phyloP scores from a whole-genome alignment of 2,329 filamentous ascomycete species.

The Torrubiellomyces zombiae region DNA sequence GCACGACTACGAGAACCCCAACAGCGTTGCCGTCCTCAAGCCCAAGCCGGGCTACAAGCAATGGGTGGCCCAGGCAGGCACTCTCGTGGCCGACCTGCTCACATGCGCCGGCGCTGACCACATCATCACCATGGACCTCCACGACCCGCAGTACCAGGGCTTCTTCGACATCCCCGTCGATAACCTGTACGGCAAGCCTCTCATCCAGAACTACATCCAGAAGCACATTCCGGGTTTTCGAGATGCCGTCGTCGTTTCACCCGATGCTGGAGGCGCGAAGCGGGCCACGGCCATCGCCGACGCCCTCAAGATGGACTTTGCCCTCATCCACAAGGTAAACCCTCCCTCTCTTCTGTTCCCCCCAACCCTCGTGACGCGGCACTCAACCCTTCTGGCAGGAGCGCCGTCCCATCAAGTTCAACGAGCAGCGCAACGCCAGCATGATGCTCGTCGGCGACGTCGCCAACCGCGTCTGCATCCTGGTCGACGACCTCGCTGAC shows the following conservation, averaged over 20 bases:
- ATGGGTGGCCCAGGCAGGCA: constrained; percentile 96
- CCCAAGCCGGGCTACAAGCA: constrained; percentile 91
- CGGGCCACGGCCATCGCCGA: constrained; percentile 91
- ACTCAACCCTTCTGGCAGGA: constrained; percentile 39
- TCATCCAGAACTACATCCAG: constrained; percentile 56
- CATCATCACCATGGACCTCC: constrained; percentile 93
- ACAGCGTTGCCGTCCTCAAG: constrained; percentile 42
- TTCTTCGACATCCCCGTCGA: constrained; percentile 99
- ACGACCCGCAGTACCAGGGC: constrained; percentile 92
- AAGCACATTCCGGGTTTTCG: constrained; percentile 71
- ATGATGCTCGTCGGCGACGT: constrained; percentile 95
- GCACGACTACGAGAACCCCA: constrained; percentile 47
- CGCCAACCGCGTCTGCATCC: constrained; percentile 62
- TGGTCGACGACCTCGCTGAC: constrained; percentile 88
- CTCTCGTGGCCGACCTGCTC: constrained; percentile 80
- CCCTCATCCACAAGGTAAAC: constrained; percentile 81
- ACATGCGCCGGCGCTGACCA: constrained; percentile 94
- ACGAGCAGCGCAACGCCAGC: constrained; percentile 75
- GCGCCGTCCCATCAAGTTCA: constrained; percentile 75
- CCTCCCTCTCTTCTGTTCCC: constrained; percentile 8
- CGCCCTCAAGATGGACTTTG: constrained; percentile 83
- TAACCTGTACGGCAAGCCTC: constrained; percentile 77
- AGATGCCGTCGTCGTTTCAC: constrained; percentile 83
- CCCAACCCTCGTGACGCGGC: constrained; percentile 14
- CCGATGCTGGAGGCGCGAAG: constrained; percentile 92